Conservation (phyloP, 2,329 filamentous ascomycete genomes). For the Paramyrothecium sp. region DNA sequence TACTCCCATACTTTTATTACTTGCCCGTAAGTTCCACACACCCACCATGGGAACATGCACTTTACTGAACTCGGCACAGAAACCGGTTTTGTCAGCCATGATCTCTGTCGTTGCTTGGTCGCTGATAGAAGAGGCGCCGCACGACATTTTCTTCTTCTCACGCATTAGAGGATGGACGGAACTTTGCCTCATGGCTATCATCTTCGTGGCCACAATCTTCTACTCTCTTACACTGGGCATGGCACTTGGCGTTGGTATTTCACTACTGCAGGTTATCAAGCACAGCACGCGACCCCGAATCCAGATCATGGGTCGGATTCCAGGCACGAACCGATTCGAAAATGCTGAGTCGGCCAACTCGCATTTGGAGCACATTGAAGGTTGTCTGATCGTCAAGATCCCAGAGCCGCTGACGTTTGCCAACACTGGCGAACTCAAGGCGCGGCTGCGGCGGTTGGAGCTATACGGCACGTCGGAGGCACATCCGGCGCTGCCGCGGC, state of each 20-base stretch:
- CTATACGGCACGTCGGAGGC: slow-evolving; percentile 83
- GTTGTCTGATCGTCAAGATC: slow-evolving; percentile 94
- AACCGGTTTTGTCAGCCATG: slow-evolving; percentile 90
- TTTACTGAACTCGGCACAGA: slow-evolving; percentile 46
- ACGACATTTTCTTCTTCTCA: slow-evolving; percentile 88
- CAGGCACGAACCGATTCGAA: slow-evolving; percentile 79
- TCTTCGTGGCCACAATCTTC: slow-evolving; percentile 89
- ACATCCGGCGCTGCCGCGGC: slow-evolving; percentile 82
- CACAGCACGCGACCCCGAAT: slow-evolving; percentile 92
- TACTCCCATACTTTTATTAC: slow-evolving; percentile 92
- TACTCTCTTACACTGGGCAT: slow-evolving; percentile 94
- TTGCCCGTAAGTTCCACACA: slow-evolving; percentile 68
- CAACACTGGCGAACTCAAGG: slow-evolving; percentile 91
- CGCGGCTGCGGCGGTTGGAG: slow-evolving; percentile 78
- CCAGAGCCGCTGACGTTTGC: slow-evolving; percentile 95
- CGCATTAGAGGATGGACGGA: slow-evolving; percentile 84
- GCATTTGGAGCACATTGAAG: slow-evolving; percentile 82
- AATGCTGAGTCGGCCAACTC: slow-evolving; percentile 76
- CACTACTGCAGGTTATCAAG: slow-evolving; percentile 82
- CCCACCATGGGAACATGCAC: not conserved
- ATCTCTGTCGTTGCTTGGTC: slow-evolving; percentile 95
- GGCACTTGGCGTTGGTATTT: slow-evolving; percentile 88
- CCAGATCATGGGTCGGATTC: slow-evolving; percentile 89
- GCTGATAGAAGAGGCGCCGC: slow-evolving; percentile 90
- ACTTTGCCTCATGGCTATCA: slow-evolving; percentile 81